phyloP scores from a whole-genome alignment of 306 rosid species.

The Cucurbita pepo region DNA sequence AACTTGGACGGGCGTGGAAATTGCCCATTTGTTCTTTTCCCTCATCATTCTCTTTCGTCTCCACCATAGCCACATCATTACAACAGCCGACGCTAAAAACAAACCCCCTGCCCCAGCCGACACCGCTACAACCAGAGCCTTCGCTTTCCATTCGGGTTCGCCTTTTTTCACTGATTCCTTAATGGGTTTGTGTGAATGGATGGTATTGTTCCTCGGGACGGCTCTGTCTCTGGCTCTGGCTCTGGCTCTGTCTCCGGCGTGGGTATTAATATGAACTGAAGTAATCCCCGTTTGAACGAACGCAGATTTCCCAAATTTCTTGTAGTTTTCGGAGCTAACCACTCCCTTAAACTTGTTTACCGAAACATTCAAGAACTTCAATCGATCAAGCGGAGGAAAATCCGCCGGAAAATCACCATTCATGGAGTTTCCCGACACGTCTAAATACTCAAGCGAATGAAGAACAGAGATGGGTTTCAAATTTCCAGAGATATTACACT shows the following conservation, averaged over 20 bases:
- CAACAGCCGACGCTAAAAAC: slow-evolving; percentile 8
- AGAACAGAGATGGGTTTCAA: slow-evolving; percentile 44
- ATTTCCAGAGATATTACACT: slow-evolving; percentile 41
- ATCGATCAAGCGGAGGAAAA: slow-evolving; percentile 41
- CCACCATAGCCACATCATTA: slow-evolving; percentile 13
- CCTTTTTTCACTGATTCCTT: not conserved
- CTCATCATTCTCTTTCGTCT: slow-evolving; percentile 22
- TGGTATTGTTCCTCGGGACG: slow-evolving; percentile 6
- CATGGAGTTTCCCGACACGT: slow-evolving; percentile 49
- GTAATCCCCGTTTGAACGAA: slow-evolving; percentile 45
- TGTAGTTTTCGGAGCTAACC: slow-evolving; percentile 5
- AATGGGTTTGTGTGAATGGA: slow-evolving; percentile 3
- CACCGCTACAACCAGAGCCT: slow-evolving; percentile 7
- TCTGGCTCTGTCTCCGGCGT: not conserved
- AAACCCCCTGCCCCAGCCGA: slow-evolving; percentile 21
- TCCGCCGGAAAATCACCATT: slow-evolving; percentile 69
- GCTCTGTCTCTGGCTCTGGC: not conserved
- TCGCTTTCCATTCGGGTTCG: slow-evolving; percentile 17
- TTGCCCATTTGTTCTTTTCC: slow-evolving; percentile 69
- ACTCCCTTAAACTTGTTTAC: slow-evolving; percentile 36
- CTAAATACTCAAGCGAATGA: slow-evolving; percentile 31
- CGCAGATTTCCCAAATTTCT: slow-evolving; percentile 38
- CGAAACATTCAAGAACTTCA: slow-evolving; percentile 53
- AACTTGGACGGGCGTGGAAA: slow-evolving; percentile 54
- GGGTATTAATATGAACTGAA: not conserved